Evolutionary conservation across 1,139 yeast species (phyloP).

Genomic region (Geotrichum armillariae): DNA sequence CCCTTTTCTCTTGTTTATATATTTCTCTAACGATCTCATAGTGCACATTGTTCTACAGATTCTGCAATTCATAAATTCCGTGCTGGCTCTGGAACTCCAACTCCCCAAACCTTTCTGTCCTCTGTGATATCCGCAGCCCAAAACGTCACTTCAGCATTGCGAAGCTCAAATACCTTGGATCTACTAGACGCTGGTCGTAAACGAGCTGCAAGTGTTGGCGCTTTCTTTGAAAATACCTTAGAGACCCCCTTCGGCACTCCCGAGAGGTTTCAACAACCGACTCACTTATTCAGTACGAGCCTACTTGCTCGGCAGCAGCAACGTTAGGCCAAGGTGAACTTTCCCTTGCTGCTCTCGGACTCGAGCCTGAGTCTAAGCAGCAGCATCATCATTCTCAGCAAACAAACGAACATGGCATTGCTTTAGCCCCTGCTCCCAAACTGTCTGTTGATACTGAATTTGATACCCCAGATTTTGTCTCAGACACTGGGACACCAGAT

Average conservation of each 20-base stretch:
- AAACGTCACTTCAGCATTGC: constrained; percentile 4
- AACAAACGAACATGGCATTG: not conserved
- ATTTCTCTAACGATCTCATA: not conserved
- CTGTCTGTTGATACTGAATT: not conserved
- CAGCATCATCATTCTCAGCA: not conserved
- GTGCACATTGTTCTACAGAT: not conserved
- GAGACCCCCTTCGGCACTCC: constrained; percentile 7
- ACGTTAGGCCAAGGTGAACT: constrained; percentile 19
- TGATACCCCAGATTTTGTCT: not conserved
- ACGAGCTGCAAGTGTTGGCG: not conserved
- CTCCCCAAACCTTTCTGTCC: not conserved
- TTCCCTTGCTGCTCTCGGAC: constrained; percentile 17
- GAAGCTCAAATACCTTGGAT: constrained; percentile 4
- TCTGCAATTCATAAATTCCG: not conserved
- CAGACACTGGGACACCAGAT: not conserved
- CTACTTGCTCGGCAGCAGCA: not conserved
- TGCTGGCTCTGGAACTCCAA: not conserved
- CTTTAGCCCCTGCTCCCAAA: not conserved
- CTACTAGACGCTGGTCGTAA: constrained; percentile 1
- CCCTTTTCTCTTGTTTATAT: not conserved
- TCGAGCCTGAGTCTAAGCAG: constrained; percentile 4
- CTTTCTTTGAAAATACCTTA: too few species aligned
- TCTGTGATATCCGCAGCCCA: not conserved
- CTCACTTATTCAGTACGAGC: not conserved
- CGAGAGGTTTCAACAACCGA: not conserved